Base-by-base conservation (phyloP, 768 basidiomycete species). In the Tulasnella sp. region DNA sequence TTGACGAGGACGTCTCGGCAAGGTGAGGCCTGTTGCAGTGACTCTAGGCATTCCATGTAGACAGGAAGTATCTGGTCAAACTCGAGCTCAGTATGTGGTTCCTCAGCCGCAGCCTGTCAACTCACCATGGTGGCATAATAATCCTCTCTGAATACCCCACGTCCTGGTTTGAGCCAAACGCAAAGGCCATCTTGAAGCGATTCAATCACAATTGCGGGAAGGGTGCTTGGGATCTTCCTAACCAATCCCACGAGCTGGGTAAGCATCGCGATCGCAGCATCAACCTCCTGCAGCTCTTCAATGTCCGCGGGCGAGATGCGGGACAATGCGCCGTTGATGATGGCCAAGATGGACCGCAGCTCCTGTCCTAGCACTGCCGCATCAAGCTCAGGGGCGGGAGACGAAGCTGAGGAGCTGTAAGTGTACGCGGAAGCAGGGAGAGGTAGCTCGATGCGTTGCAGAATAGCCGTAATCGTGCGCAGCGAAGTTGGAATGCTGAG, bases 91-190 rank as follows among this genome's bases (percentile, higher is more conserved):
- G 25, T 21, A 14, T 21, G n/a, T 1, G 9, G 14, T n/a, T 43
- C 32, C 29, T 9, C 29, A 51, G 17, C 15, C 32, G 29, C 17
- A 14, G 11, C 25, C 29, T 6, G 3, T 32, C 9, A 2, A 29
- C 48, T 27, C 17, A 49, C 48, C 48, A 23, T 51, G 6, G 23
- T 36, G 49, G 21, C 19, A 35, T 43, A 43, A 43, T 19, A 19
- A n/a, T 52, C 49, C 9, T 55, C 27, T 19, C 27, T 52, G 12
- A 58, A 40, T 14, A n/a, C 52, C 6, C 29, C 57, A 25, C 17
- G n/a, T 15, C n/a, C 15, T 34, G 60, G 43, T 15, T 46, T 29
- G 19, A 59, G 36, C 58, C 58, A 59, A 12, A 41, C 17, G 12
- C 27, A 49, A 1, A 59, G 37, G 7, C 58, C 58, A 15, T 48